These are phyloP conservation scores for Stephanodiscus triporus DNA, from an alignment of 108 stramenopile genomes.

Conservation along the genomic window DNA sequence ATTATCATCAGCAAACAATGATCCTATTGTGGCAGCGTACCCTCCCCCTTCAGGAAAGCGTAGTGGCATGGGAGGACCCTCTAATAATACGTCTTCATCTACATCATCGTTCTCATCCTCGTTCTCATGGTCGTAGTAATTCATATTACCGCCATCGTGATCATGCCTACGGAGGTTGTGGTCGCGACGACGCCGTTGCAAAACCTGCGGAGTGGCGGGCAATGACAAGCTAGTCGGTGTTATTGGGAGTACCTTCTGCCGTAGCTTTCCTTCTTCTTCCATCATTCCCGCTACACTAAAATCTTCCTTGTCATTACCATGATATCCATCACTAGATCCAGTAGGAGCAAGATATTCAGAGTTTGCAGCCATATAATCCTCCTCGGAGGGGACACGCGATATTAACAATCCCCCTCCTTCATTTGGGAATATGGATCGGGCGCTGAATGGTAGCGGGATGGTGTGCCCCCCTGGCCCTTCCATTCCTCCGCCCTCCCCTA, in stretches of 20 bases:
- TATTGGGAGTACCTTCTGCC: not conserved
- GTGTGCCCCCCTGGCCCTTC: constrained; percentile 66
- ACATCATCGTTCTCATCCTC: constrained; percentile 6
- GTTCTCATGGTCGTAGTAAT: constrained; percentile 11
- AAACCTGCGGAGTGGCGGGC: constrained; percentile 42
- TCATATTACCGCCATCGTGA: constrained; percentile 11
- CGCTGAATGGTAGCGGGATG: constrained; percentile 74
- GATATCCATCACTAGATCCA: constrained; percentile 1
- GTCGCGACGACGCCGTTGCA: constrained; percentile 21
- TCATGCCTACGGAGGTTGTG: not conserved
- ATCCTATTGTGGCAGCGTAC: constrained; percentile 19
- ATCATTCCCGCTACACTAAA: not conserved
- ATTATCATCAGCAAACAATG: constrained; percentile 14
- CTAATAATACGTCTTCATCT: constrained; percentile 41
- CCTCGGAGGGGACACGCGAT: constrained; percentile 17
- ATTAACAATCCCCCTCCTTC: constrained; percentile 51
- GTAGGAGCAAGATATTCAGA: not conserved
- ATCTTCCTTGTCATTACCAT: not conserved
- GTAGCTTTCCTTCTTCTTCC: not conserved
- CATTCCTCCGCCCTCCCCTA: constrained; percentile 8
- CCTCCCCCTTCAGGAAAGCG: constrained; percentile 13
- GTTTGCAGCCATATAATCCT: constrained; percentile 9
- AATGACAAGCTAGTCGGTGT: constrained; percentile 10
- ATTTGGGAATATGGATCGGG: constrained; percentile 54
- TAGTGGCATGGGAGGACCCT: constrained; percentile 61